A percentile compares a stretch with the other conserved stretches of the same genome.
Conservation (phyloP, 768 basidiomycete species). For the Daedalea quercina region DNA sequence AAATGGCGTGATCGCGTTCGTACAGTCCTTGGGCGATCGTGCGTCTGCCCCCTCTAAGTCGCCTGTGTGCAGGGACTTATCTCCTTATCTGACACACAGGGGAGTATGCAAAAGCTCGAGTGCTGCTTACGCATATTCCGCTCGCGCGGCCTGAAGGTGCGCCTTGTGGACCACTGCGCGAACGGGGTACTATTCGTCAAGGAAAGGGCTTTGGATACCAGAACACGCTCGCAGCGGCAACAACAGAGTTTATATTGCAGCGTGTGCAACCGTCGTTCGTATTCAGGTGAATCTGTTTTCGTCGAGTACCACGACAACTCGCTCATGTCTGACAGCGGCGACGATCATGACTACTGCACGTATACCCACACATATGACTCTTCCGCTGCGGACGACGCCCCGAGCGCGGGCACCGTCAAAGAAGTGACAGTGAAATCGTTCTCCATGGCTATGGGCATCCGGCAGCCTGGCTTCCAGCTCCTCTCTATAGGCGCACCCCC, state of each 20-base stretch:
- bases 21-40: conserved; percentile 29
- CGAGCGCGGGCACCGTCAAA: conserved; percentile 27
- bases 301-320: neutral
- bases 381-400: conserved; percentile 8
- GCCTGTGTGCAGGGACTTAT: too few species aligned
- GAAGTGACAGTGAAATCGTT: conserved; percentile 89
- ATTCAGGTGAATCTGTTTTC: conserved; percentile 52
- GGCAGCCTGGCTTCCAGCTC: conserved; percentile 83
- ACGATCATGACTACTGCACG: conserved; percentile 96
- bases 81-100: neutral
- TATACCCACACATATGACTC: conserved; percentile 40
- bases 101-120: conserved; percentile 36
- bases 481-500: conserved; percentile 57
- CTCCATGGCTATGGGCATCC: conserved; percentile 85
- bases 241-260: conserved; percentile 60
- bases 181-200: conserved; percentile 64
- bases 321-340: conserved; percentile 47
- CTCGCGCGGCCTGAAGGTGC: conserved; percentile 64
- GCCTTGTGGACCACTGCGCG: conserved; percentile 72
- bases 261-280: conserved; percentile 58
- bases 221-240: conserved; percentile 68
- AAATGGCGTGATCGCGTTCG: conserved; percentile 45
- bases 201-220: conserved; percentile 80
- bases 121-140: conserved; percentile 88
- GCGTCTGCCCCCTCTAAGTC: too few species aligned